These are phyloP conservation scores for Cylindrotheca fusiformis DNA, from an alignment of 108 stramenopile species.

Conservation along the genomic window DNA sequence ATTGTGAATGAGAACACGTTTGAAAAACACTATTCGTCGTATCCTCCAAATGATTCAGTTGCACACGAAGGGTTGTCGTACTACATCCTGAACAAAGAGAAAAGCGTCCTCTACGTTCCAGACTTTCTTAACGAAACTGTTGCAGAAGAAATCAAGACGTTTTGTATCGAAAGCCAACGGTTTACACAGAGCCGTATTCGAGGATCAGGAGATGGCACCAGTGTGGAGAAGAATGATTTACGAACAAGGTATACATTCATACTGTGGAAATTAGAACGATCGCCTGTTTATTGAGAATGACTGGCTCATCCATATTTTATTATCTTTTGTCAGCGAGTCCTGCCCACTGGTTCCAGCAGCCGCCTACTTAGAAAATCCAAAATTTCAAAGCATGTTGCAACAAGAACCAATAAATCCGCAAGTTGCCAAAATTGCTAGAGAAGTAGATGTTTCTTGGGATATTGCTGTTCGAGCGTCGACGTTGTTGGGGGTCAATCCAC, in stretches of 20 bases:
- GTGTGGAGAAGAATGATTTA: conserved; percentile 4
- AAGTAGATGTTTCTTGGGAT: conserved; percentile 29
- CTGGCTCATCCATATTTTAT: too few species aligned
- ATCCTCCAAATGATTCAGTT: conserved; percentile 3
- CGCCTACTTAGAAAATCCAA: conserved; percentile 5
- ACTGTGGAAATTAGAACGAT: too few species aligned
- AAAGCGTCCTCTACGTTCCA: conserved; percentile 13
- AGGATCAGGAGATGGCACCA: background rate
- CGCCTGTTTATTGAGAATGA: too few species aligned
- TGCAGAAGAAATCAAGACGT: conserved; percentile 8
- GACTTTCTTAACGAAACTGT: conserved; percentile 19
- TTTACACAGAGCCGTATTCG: conserved; percentile 12
- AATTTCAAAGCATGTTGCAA: conserved; percentile 6
- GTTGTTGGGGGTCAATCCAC: conserved; percentile 5
- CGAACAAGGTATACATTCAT: conserved; percentile 19
- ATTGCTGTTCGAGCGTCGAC: conserved; percentile 12
- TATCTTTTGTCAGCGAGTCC: conserved; percentile 11
- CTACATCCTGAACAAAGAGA: conserved; percentile 15
- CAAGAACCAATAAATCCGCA: conserved; percentile 5
- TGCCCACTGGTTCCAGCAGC: conserved; percentile 20
- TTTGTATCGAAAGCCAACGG: conserved; percentile 12
- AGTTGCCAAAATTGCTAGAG: conserved; percentile 11
- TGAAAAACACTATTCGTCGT: conserved; percentile 1
- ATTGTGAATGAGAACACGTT: conserved; percentile 5
- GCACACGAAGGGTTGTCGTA: background rate